Conservation (phyloP, 176 grass and related monocot genomes). For the Typha latifolia region DNA sequence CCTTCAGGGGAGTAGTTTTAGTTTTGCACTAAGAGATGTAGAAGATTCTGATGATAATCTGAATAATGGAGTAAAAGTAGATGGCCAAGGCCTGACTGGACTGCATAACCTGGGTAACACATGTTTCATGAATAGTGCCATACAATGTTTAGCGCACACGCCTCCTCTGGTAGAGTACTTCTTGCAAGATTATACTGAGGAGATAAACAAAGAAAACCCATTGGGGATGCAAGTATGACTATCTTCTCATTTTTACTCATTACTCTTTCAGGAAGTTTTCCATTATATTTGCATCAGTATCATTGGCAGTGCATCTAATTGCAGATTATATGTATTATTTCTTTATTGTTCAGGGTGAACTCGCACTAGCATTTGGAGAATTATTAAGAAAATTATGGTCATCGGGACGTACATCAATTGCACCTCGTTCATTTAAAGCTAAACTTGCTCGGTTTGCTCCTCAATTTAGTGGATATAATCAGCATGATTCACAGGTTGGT, state of each 20-base stretch:
- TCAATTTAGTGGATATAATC: constrained; percentile 98
- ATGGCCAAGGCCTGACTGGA: constrained; percentile 66
- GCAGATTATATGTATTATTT: background rate
- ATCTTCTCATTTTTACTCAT: background rate
- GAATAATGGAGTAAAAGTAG: constrained; percentile 54
- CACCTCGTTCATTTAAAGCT: constrained; percentile 78
- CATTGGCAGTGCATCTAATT: background rate
- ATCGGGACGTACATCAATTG: constrained; percentile 58
- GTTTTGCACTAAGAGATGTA: constrained; percentile 34
- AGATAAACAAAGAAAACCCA: constrained; percentile 97
- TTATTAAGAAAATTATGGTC: constrained; percentile 85
- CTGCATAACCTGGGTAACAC: constrained; percentile 97
- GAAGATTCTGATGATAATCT: constrained; percentile 44
- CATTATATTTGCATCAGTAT: no score
- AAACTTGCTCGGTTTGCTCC: constrained; percentile 95
- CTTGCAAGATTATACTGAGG: constrained; percentile 64
- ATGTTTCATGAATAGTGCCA: constrained; percentile 97
- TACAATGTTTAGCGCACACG: constrained; percentile 91
- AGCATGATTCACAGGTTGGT: constrained; percentile 98
- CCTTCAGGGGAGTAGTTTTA: constrained; percentile 56
- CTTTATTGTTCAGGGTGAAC: constrained; percentile 60
- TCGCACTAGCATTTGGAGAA: constrained; percentile 86
- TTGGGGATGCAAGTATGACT: constrained; percentile 79
- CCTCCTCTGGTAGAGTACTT: constrained; percentile 85
- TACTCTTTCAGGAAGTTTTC: background rate